A percentile compares a stretch with the other conserved stretches of the same genome.
These are phyloP conservation scores for Pelomyxa schiedti DNA, from an alignment of 78 protist genomes.

Conservation along the genomic window DNA sequence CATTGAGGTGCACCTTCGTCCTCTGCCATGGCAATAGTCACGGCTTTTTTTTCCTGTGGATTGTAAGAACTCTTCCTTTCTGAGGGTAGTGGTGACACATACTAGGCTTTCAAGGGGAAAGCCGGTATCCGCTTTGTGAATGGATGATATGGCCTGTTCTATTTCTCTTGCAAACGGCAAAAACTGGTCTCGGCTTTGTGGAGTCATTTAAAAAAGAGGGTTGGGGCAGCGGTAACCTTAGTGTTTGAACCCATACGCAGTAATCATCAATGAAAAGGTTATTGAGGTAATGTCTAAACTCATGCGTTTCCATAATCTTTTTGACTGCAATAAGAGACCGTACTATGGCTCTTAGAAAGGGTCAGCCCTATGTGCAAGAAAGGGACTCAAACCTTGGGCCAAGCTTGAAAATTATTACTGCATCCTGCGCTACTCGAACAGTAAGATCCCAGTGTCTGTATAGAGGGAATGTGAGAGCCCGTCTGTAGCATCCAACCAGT, in stretches of 20 bases:
- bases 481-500: not conserved
- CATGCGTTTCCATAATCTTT: not conserved
- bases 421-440: not conserved
- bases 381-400: too few species aligned
- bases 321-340: not conserved
- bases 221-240: too few species aligned
- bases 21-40: too few species aligned
- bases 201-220: too few species aligned
- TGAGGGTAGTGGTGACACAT: too few species aligned
- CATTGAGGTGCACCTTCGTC: too few species aligned
- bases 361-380: not conserved
- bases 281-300: not conserved
- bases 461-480: constrained; percentile 21
- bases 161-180: too few species aligned
- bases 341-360: not conserved
- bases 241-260: constrained; percentile 19
- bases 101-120: not conserved
- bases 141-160: too few species aligned
- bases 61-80: too few species aligned
- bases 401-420: not conserved
- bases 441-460: constrained; percentile 14
- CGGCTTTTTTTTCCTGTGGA: too few species aligned
- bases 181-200: too few species aligned
- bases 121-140: not conserved
- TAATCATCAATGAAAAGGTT: not conserved